Evolutionary conservation across 1,139 yeast genomes (phyloP).

Genomic region (Diutina sp.): DNA sequence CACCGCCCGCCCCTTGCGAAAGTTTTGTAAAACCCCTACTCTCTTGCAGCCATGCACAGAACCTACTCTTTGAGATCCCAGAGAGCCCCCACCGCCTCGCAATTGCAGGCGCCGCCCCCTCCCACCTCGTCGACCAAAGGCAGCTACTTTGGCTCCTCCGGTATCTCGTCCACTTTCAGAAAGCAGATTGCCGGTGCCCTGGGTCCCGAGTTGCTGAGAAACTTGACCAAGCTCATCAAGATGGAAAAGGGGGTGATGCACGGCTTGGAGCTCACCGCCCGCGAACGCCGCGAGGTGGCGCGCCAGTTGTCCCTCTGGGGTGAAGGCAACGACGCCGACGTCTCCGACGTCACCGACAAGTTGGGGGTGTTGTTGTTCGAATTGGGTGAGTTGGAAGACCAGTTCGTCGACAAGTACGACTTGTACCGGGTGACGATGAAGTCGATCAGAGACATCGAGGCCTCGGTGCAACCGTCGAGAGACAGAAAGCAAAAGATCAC

Average conservation of each 20-base stretch:
- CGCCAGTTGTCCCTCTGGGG: slow-evolving; percentile 80
- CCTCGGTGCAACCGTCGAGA: slow-evolving; percentile 77
- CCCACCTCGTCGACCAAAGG: slow-evolving; percentile 61
- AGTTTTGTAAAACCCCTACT: not conserved
- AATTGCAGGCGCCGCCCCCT: slow-evolving; percentile 70
- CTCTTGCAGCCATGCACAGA: slow-evolving; percentile 47
- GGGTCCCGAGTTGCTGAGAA: slow-evolving; percentile 72
- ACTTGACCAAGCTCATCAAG: slow-evolving; percentile 64
- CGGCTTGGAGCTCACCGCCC: slow-evolving; percentile 64
- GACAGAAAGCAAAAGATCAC: slow-evolving; percentile 80
- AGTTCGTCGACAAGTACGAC: slow-evolving; percentile 75
- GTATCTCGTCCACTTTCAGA: slow-evolving; percentile 54
- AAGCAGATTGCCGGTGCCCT: slow-evolving; percentile 60
- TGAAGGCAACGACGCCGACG: slow-evolving; percentile 74
- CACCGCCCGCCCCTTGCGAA: not conserved
- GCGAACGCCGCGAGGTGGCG: slow-evolving; percentile 74
- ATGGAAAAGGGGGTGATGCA: slow-evolving; percentile 76
- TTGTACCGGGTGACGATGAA: slow-evolving; percentile 76
- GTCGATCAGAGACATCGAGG: slow-evolving; percentile 74
- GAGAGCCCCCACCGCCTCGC: slow-evolving; percentile 77
- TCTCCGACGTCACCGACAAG: slow-evolving; percentile 76
- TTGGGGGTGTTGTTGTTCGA: slow-evolving; percentile 74
- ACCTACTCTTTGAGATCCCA: slow-evolving; percentile 69
- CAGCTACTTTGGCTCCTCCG: slow-evolving; percentile 62
- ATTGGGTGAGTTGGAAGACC: slow-evolving; percentile 80